A percentile compares a stretch with the other conserved stretches of the same genome.
These are phyloP conservation scores for Ophiostoma novo-ulmi DNA, from an alignment of 2,329 filamentous ascomycete genomes.

Conservation along the genomic window DNA sequence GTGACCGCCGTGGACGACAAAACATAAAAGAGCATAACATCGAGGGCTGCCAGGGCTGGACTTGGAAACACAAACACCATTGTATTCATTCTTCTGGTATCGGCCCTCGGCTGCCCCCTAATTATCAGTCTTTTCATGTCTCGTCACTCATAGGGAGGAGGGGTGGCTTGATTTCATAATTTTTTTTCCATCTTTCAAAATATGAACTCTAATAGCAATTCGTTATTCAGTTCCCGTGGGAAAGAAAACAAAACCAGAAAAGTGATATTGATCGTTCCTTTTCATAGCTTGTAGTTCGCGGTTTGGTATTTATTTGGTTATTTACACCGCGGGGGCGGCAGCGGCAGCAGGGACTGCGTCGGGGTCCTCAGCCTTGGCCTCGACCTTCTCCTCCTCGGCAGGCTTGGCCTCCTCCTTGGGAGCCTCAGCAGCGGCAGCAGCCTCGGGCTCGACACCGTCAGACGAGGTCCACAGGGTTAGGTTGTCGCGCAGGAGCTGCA, in stretches of 20 bases:
- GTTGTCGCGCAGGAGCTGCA: constrained; percentile 98
- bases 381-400: constrained; percentile 35
- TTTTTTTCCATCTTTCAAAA: constrained; percentile 7
- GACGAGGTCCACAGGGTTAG: constrained; percentile 97
- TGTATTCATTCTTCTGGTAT: neutral
- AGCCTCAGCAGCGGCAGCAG: constrained; percentile 31
- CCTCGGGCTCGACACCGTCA: constrained; percentile 74
- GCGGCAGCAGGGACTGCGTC: constrained; percentile 15
- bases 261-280: neutral
- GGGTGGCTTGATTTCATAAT: constrained; percentile 1
- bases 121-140: neutral
- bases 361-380: constrained; percentile 22
- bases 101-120: neutral
- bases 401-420: constrained; percentile 45
- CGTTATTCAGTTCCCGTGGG: neutral
- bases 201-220: constrained; percentile 10
- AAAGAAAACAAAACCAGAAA: neutral
- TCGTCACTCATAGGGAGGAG: neutral
- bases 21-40: neutral
- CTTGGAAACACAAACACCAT: neutral
- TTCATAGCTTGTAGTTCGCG: neutral
- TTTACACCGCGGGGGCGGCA: constrained; percentile 22
- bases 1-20: neutral
- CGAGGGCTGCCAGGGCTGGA: neutral
- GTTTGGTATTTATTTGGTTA: neutral